Base-by-base conservation (phyloP, 129 eudicot species). In the Glebionis coronaria region DNA sequence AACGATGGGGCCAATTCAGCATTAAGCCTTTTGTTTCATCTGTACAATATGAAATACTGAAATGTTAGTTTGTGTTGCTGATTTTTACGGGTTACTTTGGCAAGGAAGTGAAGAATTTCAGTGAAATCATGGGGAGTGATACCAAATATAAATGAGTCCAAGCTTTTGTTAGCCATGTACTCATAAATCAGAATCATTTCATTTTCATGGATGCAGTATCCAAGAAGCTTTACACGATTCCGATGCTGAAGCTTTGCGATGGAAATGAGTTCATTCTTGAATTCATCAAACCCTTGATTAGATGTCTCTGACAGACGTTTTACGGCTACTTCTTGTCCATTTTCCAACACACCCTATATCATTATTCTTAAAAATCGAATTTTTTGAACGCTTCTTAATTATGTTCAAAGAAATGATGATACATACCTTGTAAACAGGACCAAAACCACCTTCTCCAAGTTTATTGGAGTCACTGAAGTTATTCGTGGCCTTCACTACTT, bases 1-100 rank as follows among this genome's bases (percentile, higher is more conserved):
- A 63, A 6, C 86, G 83, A 3, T 25, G 67, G 9, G 69, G 67
- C 87, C 80, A 81, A 45, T 62, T 61, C 35, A 78, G 74, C 42
- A 59, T 67, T 46, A 7, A 31, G 46, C 78, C 42, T 61, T 4
- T 62, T 9, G 31, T 63, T 69, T 61, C 67, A 67, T 75, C 79
- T 75, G 62, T 21, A 44, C 10, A 57, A 46, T 18, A 45, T 31
- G 21, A 38, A 45, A 18, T 42, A 23, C 51, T 44, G 3, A 42
- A 44, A 40, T 15, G 49, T 10, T 40, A 14, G 29, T 51, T 35
- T 35, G 9, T 35, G 42, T 35, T 35, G 9, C 42, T 35, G 42
- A 35, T 35, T 35, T n/a, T 6, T 5, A 35, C 42, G 42, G 42
- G 42, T 5, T 35, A 35, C 42, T 35, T 31, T 35, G 42, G 42